Evolutionary conservation across 2,329 filamentous ascomycete species (phyloP).

Genomic region (Paecilomyces niveus): DNA sequence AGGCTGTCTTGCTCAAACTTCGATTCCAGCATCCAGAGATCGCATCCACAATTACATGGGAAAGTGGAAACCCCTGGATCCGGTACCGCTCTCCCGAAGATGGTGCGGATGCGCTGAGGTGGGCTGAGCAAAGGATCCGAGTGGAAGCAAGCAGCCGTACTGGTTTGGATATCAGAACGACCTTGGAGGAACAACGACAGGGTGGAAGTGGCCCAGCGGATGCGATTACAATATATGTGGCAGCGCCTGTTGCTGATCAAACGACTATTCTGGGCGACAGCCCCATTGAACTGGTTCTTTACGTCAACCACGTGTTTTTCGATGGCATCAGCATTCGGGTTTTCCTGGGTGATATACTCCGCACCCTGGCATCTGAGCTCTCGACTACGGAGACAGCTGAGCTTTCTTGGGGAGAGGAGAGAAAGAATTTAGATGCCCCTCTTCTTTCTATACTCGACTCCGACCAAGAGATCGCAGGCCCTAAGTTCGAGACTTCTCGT

Average conservation of each 20-base stretch:
- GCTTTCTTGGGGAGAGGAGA: conserved; percentile 4
- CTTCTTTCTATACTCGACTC: conserved; percentile 1
- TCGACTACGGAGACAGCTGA: neutral
- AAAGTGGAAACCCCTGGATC: neutral
- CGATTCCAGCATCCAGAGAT: conserved; percentile 5
- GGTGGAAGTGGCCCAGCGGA: neutral
- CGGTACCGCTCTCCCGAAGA: conserved; percentile 1
- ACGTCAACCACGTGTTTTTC: conserved; percentile 2
- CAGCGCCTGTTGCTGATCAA: conserved; percentile 1
- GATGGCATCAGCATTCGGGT: conserved; percentile 4
- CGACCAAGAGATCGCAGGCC: neutral
- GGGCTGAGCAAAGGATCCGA: neutral
- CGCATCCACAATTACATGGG: neutral
- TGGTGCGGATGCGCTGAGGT: conserved; percentile 1
- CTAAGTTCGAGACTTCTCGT: neutral
- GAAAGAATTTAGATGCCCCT: conserved; percentile 1
- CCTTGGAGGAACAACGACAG: neutral
- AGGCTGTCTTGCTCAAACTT: neutral
- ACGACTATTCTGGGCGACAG: neutral
- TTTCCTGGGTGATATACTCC: conserved; percentile 2
- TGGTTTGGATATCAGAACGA: conserved; percentile 1
- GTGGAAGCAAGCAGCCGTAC: conserved; percentile 1
- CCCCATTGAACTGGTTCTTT: conserved; percentile 2
- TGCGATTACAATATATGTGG: neutral
- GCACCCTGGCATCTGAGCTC: neutral